Evolutionary conservation across 169 alveolate species (phyloP).

Genomic region (Eimeria tenella): DNA sequence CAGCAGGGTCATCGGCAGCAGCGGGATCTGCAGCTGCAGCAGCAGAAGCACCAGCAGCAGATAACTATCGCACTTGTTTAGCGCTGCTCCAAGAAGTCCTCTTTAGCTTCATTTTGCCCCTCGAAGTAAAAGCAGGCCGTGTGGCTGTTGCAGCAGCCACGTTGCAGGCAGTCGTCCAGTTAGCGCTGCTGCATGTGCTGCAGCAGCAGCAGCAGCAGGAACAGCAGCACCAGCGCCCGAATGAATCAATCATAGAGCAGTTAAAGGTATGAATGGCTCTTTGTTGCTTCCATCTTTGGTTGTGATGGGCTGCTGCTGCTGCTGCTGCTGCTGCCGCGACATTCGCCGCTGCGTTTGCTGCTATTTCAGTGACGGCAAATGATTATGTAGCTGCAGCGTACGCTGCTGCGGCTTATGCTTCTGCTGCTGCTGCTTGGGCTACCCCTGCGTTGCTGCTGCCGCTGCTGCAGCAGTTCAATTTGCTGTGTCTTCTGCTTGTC

Average conservation of each 20-base stretch:
- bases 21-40: constrained; percentile 11
- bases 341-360: too few relatives aligned
- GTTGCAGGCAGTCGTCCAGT: constrained; percentile 38
- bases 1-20: constrained; percentile 24
- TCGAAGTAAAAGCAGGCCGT: constrained; percentile 35
- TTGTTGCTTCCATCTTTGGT: too few relatives aligned
- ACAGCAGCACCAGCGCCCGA: constrained; percentile 16
- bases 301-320: too few relatives aligned
- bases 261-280: background rate
- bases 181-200: constrained; percentile 53
- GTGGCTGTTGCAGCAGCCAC: constrained; percentile 55
- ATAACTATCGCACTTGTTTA: constrained; percentile 23
- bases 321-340: too few relatives aligned
- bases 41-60: background rate
- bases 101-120: constrained; percentile 18
- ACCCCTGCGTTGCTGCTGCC: background rate
- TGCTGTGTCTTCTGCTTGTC: background rate
- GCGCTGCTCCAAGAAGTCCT: constrained; percentile 31
- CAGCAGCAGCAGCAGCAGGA: constrained; percentile 67
- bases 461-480: background rate
- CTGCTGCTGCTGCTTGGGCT: constrained; percentile 2
- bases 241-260: background rate
- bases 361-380: too few relatives aligned
- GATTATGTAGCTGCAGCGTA: background rate
- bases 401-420: background rate